A percentile compares a stretch with the other conserved stretches of the same genome.
These are phyloP conservation scores for Strigomonas culicis DNA, from an alignment of 208 protist genomes.

Conservation along the genomic window DNA sequence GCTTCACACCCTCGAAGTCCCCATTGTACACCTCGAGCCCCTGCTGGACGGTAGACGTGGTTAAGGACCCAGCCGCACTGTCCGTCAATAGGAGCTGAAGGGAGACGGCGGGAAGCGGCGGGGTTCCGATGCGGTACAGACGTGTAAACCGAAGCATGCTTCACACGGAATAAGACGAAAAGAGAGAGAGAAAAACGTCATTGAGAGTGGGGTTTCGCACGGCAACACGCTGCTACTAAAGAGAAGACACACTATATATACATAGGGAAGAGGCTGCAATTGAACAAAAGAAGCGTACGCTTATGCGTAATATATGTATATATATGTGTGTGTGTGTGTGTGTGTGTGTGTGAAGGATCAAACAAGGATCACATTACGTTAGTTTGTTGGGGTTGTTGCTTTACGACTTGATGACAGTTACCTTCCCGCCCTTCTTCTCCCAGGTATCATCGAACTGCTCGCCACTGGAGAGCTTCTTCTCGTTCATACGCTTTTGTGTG, in stretches of 20 bases:
- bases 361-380: not conserved
- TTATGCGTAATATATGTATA: no score
- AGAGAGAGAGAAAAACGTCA: conserved; percentile 1
- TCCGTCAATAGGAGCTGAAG: conserved; percentile 1
- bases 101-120: not conserved
- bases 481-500: not conserved
- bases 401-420: conserved; percentile 6
- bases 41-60: not conserved
- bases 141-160: not conserved
- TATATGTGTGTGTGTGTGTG: no score
- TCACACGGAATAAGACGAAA: not conserved
- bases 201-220: no score
- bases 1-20: not conserved
- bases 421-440: conserved; percentile 21
- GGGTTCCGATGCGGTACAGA: not conserved
- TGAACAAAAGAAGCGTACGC: no score
- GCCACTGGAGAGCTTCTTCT: not conserved
- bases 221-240: no score
- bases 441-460: conserved; percentile 23
- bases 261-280: no score
- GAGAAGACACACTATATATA: no score
- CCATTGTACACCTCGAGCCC: not conserved
- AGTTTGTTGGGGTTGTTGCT: no score
- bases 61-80: not conserved
- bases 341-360: not conserved